Conservation (phyloP, 768 basidiomycete species). For the Phanerochaete sordida region DNA sequence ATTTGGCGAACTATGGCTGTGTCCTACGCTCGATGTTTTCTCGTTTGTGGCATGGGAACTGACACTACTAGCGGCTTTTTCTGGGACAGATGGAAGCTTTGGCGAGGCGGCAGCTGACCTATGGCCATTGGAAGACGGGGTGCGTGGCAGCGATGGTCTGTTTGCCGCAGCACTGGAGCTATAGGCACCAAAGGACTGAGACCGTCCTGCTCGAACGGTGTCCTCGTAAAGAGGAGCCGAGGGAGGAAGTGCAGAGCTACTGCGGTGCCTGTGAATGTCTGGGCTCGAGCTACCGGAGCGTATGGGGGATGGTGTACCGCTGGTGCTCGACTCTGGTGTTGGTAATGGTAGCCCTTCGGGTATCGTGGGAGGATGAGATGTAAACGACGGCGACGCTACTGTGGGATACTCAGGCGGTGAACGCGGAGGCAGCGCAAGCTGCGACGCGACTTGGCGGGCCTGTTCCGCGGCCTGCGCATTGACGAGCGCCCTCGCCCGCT, state of each 20-base stretch:
- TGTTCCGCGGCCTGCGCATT: not conserved
- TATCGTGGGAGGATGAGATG: not conserved
- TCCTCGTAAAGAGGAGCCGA: not conserved
- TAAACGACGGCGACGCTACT: not conserved
- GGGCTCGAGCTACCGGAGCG: not conserved
- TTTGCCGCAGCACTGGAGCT: not conserved
- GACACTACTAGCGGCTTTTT: not conserved
- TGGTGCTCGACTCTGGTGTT: not conserved
- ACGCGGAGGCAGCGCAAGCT: not conserved
- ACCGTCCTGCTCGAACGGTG: constrained; percentile 5
- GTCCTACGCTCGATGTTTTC: not conserved
- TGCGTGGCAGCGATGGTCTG: not conserved
- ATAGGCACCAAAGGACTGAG: constrained; percentile 9
- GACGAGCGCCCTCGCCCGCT: not conserved
- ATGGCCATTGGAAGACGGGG: not conserved
- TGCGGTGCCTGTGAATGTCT: not conserved
- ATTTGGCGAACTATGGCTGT: not conserved
- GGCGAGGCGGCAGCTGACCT: not conserved
- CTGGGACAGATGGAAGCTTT: not conserved
- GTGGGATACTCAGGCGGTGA: not conserved
- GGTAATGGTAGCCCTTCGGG: not conserved
- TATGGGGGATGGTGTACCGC: not conserved
- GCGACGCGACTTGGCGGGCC: not conserved
- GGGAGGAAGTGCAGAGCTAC: constrained; percentile 4
- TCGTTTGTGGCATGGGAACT: not conserved